Base-by-base conservation (phyloP, 2,329 filamentous ascomycete genomes). In the Elsinoe ampelina region DNA sequence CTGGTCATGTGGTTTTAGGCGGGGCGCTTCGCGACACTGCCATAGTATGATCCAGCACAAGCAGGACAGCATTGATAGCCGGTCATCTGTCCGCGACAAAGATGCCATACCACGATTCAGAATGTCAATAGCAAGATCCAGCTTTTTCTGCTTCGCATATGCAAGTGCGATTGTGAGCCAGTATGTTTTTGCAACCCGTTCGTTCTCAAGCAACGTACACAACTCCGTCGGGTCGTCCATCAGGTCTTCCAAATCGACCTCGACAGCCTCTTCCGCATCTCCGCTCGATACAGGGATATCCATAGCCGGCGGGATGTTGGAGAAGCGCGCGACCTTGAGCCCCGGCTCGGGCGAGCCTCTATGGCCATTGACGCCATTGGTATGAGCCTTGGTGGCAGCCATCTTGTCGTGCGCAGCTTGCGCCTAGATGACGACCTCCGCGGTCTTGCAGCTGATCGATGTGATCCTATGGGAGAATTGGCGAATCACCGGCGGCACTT, bases 141-240 rank as follows among this genome's bases (percentile, higher is more conserved):
- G 82, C 74, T 95, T 95, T 68, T 86, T 85, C 74, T 95, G 89
- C 75, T 97, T 98, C 39, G 93, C 92, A 68, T 98, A 98, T 48
- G 92, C 92, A 58, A 97, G 79, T 41, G 95, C 88, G 63, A 97
- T 93, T n/a, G 89, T 92, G 78, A 98, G 92, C 95, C 95, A 98
- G 64, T 95, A 95, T 54, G 85, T 89, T 66, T 92, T 90, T 36
- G 89, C 86, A 13, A 90, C 91, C 66, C 86, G 84, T 71, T 98
- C 95, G 67, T 93, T 95, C 74, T 98, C 92, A 61, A 98, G 83
- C 52, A 98, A 80, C 30, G 89, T 93, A 71, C 93, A 98, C 4
- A 98, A 80, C 74, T 98, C 93, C 47, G 88, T 95, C 17, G 89
- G 89, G 68, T 97, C 93, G 70, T 97, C 93, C 59, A 91, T 82